Percentiles rank a stretch among this genome's conserved stretches.
phyloP scores from a whole-genome alignment of 257 asterid species.

The Nemophila menziesii region DNA sequence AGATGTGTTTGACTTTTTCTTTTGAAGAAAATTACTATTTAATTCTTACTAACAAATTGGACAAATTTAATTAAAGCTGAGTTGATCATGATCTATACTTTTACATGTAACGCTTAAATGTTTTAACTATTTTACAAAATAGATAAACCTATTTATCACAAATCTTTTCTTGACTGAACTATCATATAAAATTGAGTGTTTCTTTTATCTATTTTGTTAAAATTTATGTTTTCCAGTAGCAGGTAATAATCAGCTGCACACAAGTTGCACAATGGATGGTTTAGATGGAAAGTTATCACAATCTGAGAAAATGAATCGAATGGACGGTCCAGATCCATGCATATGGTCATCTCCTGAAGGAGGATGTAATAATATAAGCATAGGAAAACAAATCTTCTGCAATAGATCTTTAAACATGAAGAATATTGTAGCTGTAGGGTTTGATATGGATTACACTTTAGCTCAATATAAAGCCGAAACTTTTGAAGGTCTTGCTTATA shows the following conservation, averaged over 20 bases:
- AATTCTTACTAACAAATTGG: background rate
- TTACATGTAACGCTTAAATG: background rate
- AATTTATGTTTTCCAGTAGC: too few relatives aligned
- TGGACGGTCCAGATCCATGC: conserved; percentile 26
- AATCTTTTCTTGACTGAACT: background rate
- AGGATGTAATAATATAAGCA: conserved; percentile 42
- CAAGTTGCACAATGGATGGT: conserved; percentile 38
- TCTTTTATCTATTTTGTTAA: background rate
- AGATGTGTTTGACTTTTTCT: background rate
- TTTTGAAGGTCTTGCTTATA: conserved; percentile 87
- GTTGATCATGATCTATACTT: background rate
- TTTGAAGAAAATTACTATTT: background rate
- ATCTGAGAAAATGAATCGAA: conserved; percentile 25
- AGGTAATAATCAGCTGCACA: conserved; percentile 33
- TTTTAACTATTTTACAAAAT: background rate
- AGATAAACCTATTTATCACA: background rate
- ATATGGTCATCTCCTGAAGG: conserved; percentile 84
- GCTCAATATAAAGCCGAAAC: conserved; percentile 94
- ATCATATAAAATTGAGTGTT: background rate
- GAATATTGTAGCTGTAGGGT: conserved; percentile 86
- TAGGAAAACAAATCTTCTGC: conserved; percentile 79
- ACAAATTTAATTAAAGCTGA: background rate
- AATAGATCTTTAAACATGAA: conserved; percentile 90
- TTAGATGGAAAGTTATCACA: conserved; percentile 20
- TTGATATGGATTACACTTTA: conserved; percentile 94